These are phyloP conservation scores for Silene noctiflora DNA, from an alignment of 179 eudicot species.

Conservation along the genomic window DNA sequence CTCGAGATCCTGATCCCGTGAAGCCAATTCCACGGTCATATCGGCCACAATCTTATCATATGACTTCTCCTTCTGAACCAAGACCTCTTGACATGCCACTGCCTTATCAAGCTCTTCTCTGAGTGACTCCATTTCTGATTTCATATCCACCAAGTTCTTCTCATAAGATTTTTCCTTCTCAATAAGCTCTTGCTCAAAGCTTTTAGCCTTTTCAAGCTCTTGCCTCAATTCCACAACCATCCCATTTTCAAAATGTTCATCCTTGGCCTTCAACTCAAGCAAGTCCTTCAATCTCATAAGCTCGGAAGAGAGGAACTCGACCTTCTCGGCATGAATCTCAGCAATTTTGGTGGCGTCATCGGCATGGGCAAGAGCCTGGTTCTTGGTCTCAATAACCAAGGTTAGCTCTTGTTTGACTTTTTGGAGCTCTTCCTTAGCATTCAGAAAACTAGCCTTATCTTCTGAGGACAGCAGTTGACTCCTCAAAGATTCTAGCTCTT, in stretches of 20 bases:
- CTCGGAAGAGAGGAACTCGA: slow-evolving; percentile 60
- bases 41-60: slow-evolving; percentile 25
- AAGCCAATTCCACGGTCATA: slow-evolving; percentile 27
- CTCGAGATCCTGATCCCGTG: slow-evolving; percentile 33
- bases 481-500: slow-evolving; percentile 62
- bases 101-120: slow-evolving; percentile 35
- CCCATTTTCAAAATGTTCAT: slow-evolving; percentile 26
- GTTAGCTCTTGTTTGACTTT: slow-evolving; percentile 62
- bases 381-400: slow-evolving; percentile 57
- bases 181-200: slow-evolving; percentile 28
- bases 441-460: slow-evolving; percentile 48
- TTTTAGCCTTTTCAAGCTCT: slow-evolving; percentile 36
- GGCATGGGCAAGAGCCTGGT: slow-evolving; percentile 76
- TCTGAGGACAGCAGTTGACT: slow-evolving; percentile 54
- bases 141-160: slow-evolving; percentile 34
- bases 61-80: slow-evolving; percentile 30
- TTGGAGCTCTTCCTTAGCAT: slow-evolving; percentile 69
- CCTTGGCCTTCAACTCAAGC: slow-evolving; percentile 49
- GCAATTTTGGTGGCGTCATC: slow-evolving; percentile 84
- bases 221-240: slow-evolving; percentile 49
- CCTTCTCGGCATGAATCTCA: slow-evolving; percentile 68
- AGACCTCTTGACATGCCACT: slow-evolving; percentile 24
- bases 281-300: slow-evolving; percentile 53
- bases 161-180: slow-evolving; percentile 32
- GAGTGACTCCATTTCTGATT: slow-evolving; percentile 27